Evolutionary conservation across 371 early-diverging fungal genomes (phyloP), one percentile per base, ranked within the genome.

Genomic region (Apophysomyces variabilis): DNA sequence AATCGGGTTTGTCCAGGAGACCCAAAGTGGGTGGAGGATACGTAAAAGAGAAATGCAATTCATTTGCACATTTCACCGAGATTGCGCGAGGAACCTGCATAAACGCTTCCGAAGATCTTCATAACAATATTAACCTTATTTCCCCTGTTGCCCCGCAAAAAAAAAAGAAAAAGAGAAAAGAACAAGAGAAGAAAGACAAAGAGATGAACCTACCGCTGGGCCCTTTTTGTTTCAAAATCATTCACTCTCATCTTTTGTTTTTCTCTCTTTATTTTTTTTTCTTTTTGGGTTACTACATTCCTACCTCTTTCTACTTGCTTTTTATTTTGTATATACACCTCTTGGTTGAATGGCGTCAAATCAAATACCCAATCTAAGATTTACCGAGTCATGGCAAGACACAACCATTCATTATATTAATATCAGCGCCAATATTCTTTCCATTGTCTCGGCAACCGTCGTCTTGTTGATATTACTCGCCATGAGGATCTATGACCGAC

Each of bases 401-500:
- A 50, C 39, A 3, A 32, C 56, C 7, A 32, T 71, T 14, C 36
- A 65, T 13, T 18, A 16, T 4, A 64, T 71, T 60, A 71, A 71
- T 37, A 60, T 71, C 26, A 26, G 44, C 13, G 58, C 60, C 8
- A 71, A 67, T 50, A 62, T 45, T 11, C 14, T 67, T 14, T 71
- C 72, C 1, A 62, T 67, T 21, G 61, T 46, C 12, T 71, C 72
- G 21, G 72, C 65, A 43, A 43, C 56, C 45, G 45, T 38, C 1
- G 72, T 71, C 0, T 57, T 71, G 2, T 26, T 65, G 8, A 65
- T 71, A 3, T 38, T 71, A 36, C 41, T 71, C 13, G 67, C 62
- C 32, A 64, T 71, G 61, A 57, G 72, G 26, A 12, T 67, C 26
- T 71, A 71, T 43, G 72, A 71, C 37, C 57, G 59, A 58, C 60